Percentiles rank a stretch among this genome's conserved stretches.
Conservation (phyloP, 768 basidiomycete species). For the Omphalotus guepiniiformis region DNA sequence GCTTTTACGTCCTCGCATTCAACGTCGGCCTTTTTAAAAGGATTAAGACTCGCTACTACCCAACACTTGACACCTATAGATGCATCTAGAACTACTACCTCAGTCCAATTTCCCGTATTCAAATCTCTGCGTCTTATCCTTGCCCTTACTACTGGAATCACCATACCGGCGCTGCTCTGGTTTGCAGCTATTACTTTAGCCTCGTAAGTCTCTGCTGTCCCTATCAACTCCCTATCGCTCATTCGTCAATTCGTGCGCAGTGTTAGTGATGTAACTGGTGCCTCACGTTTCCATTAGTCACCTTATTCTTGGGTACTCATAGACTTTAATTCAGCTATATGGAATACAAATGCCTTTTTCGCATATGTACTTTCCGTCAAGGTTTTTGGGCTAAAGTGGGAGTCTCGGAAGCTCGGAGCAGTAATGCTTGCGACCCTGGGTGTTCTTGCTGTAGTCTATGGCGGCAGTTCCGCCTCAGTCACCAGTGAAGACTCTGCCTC, state of each 20-base stretch:
- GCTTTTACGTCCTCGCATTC: conserved; percentile 44
- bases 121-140: conserved; percentile 35
- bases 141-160: conserved; percentile 59
- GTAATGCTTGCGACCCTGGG: conserved; percentile 81
- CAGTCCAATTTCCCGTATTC: conserved; percentile 32
- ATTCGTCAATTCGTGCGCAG: conserved; percentile 34
- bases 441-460: conserved; percentile 78
- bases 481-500: conserved; percentile 10
- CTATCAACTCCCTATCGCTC: background rate
- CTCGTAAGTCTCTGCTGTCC: conserved; percentile 49
- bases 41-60: conserved; percentile 48
- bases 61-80: conserved; percentile 37
- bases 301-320: conserved; percentile 7
- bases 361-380: conserved; percentile 84
- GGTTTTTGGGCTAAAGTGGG: conserved; percentile 60
- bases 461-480: conserved; percentile 40
- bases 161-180: conserved; percentile 68
- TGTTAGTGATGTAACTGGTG: conserved; percentile 75
- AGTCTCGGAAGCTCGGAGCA: conserved; percentile 57
- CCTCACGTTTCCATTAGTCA: conserved; percentile 18
- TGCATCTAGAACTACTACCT: conserved; percentile 16
- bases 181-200: conserved; percentile 66
- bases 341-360: conserved; percentile 91
- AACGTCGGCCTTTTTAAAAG: conserved; percentile 42
- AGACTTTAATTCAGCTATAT: conserved; percentile 44